Base-by-base conservation (phyloP, 2,329 filamentous ascomycete species). In the Penicillium freii region DNA sequence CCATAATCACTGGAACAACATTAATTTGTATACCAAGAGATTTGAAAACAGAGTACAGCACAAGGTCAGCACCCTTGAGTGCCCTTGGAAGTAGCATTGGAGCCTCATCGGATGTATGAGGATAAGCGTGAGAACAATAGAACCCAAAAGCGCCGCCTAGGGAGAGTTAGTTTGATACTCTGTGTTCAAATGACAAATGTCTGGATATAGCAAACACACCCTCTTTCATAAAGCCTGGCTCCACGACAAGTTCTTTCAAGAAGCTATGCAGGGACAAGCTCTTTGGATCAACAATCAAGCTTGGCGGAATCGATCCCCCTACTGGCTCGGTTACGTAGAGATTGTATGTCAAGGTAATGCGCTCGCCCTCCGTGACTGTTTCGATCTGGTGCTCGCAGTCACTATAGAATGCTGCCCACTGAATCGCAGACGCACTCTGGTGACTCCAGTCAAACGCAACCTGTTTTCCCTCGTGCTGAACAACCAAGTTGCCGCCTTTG, bases 261-360 rank as follows among this genome's bases (percentile, higher is more conserved):
- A 63, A 63, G 1, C 62, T 55, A 54, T 76, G 76, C 0, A 82
- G 56, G 0, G 75, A 76, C 47, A 77, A 65, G 1, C 65, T 56
- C 4, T 62, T 62, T 5, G 73, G 65, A 53, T 78, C 69, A 36
- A 77, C 63, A n/a, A 58, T 51, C 7, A 51, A 56, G 45, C 40
- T 59, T 13, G 40, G 48, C 34, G 54, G 53, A 45, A 66, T 61
- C 44, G 49, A 62, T 9, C 71, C 73, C n/a, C 70, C 23, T 5
- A 44, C 65, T 5, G 74, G 70, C 23, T 71, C 66, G 2, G 72
- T 70, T 11, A 75, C 69, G 59, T 77, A 84, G 1, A 87, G 71
- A 56, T 86, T 86, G 70, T 87, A 87, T 0, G 83, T 87, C 23
- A 87, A 66, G 0, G 82, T 86, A 17, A 87, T 59, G 0, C 82